Conservation (phyloP, 352 stramenopile genomes). For the Phytophthora cryptogea region DNA sequence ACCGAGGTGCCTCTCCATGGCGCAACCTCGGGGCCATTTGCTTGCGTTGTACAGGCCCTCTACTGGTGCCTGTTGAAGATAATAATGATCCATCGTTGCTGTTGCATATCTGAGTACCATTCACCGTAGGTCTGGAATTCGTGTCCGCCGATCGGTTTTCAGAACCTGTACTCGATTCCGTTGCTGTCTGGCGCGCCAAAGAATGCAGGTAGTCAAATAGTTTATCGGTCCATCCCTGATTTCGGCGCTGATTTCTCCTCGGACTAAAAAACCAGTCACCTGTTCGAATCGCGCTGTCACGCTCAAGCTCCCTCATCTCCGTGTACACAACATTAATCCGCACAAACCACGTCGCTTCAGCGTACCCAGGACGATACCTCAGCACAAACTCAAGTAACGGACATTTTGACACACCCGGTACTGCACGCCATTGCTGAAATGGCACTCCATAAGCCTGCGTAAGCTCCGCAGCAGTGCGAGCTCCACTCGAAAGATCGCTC, state of each 20-base stretch:
- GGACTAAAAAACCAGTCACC: slow-evolving; percentile 87
- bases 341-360: slow-evolving; percentile 84
- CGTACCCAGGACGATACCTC: slow-evolving; percentile 67
- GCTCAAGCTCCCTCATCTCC: slow-evolving; percentile 85
- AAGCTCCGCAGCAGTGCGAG: slow-evolving; percentile 66
- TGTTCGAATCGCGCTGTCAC: slow-evolving; percentile 55
- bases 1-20: slow-evolving; percentile 23
- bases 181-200: slow-evolving; percentile 53
- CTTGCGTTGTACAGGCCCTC: slow-evolving; percentile 5
- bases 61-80: slow-evolving; percentile 2
- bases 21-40: slow-evolving; percentile 25
- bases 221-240: slow-evolving; percentile 82
- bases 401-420: slow-evolving; percentile 78
- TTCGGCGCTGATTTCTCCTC: slow-evolving; percentile 65
- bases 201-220: slow-evolving; percentile 77
- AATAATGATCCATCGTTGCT: slow-evolving; percentile 12
- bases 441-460: slow-evolving; percentile 79
- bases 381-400: slow-evolving; percentile 81
- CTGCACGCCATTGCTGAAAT: slow-evolving; percentile 84
- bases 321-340: slow-evolving; percentile 88
- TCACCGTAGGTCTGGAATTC: slow-evolving; percentile 18
- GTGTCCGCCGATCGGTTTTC: slow-evolving; percentile 23
- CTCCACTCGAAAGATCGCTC: slow-evolving; percentile 67
- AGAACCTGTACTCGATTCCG: slow-evolving; percentile 24
- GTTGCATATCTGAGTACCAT: slow-evolving; percentile 18